Conservation (phyloP, 148 eudicot genomes). For the Euryodendron excelsum region DNA sequence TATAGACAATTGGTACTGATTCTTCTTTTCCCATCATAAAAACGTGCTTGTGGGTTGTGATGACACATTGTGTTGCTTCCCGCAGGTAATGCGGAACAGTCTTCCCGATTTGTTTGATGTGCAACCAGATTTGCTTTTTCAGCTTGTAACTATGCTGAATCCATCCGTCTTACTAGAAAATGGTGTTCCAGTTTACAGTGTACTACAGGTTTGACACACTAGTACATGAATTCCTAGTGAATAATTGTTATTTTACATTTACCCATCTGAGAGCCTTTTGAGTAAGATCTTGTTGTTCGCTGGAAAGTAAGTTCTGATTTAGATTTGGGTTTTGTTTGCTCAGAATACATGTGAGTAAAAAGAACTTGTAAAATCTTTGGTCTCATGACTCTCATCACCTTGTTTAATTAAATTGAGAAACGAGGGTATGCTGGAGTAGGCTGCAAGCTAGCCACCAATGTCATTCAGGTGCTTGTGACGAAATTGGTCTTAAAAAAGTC, state of each 20-base stretch:
- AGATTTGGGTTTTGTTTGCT: background rate
- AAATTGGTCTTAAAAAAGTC: background rate
- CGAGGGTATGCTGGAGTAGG: background rate
- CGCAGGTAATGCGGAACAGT: slow-evolving; percentile 85
- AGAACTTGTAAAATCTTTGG: background rate
- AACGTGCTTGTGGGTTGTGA: background rate
- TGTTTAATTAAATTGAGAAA: background rate
- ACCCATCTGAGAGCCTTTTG: background rate
- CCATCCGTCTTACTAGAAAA: slow-evolving; percentile 88
- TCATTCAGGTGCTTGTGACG: background rate
- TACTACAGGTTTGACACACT: slow-evolving; percentile 71
- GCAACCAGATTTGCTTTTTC: slow-evolving; percentile 95
- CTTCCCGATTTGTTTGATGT: slow-evolving; percentile 98
- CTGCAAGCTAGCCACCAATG: background rate
- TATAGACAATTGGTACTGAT: background rate
- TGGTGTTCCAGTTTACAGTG: slow-evolving; percentile 89
- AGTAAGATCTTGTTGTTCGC: background rate
- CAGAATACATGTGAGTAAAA: background rate
- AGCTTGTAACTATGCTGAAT: slow-evolving; percentile 98
- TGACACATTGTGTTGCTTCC: background rate
- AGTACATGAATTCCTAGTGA: background rate
- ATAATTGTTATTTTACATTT: background rate
- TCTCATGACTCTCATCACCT: background rate
- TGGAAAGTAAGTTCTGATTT: background rate
- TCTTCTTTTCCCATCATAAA: background rate